Evolutionary conservation across 2,329 filamentous ascomycete species (phyloP).

Genomic region (Plectosphaerella plurivora): DNA sequence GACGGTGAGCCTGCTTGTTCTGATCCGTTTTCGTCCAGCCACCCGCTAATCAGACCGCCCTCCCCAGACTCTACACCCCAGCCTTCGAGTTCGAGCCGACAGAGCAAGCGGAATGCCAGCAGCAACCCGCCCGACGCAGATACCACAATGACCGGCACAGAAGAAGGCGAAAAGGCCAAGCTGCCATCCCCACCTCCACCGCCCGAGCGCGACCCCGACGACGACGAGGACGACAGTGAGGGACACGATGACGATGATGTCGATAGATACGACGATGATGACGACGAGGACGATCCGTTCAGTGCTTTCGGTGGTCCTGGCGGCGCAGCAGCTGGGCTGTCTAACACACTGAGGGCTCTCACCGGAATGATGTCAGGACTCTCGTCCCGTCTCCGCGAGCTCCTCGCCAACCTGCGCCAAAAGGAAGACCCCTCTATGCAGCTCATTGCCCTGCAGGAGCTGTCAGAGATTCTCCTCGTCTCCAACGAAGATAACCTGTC

Average conservation of each 20-base stretch:
- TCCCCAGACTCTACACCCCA: conserved; percentile 27
- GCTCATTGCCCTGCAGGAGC: conserved; percentile 84
- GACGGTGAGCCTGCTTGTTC: conserved; percentile 25
- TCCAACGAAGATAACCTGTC: conserved; percentile 96
- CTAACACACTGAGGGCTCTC: conserved; percentile 77
- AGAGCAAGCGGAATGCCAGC: conserved; percentile 47
- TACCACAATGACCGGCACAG: conserved; percentile 66
- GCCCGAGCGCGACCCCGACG: conserved; percentile 27
- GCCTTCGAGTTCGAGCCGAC: conserved; percentile 34
- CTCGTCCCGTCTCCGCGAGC: conserved; percentile 72
- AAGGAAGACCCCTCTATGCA: conserved; percentile 86
- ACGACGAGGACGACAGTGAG: conserved; percentile 37
- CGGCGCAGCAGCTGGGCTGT: conserved; percentile 61
- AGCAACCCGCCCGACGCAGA: conserved; percentile 55
- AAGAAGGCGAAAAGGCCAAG: conserved; percentile 43
- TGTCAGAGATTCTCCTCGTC: conserved; percentile 88
- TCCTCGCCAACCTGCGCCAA: conserved; percentile 69
- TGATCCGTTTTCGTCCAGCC: neutral
- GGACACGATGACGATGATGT: conserved; percentile 50
- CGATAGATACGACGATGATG: conserved; percentile 59
- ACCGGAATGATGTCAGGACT: conserved; percentile 90
- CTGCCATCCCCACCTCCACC: conserved; percentile 38
- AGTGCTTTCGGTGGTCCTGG: conserved; percentile 64
- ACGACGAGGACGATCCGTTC: conserved; percentile 63
- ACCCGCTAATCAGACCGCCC: conserved; percentile 3